Evolutionary conservation across 202 grass and related monocot genomes (phyloP).

Genomic region (Elaeis oleifera): DNA sequence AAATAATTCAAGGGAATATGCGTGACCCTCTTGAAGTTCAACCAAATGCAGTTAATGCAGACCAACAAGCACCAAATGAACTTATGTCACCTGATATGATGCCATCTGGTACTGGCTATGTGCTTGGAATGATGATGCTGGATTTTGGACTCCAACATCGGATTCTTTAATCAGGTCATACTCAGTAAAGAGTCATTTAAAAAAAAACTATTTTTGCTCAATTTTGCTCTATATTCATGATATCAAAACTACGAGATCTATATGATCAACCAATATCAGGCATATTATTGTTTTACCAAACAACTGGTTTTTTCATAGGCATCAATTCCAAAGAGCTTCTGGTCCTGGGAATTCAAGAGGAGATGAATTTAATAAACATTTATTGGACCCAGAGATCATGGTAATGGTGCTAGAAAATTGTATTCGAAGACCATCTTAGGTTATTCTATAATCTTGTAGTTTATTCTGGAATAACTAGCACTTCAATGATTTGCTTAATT

Average conservation of each 20-base stretch:
- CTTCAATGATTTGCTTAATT: conserved; percentile 5
- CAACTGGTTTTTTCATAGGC: conserved; percentile 28
- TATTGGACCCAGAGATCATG: conserved; percentile 74
- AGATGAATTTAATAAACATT: conserved; percentile 34
- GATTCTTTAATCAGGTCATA: conserved; percentile 66
- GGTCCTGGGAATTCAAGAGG: conserved; percentile 32
- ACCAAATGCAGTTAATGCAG: conserved; percentile 28
- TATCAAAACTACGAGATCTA: no score
- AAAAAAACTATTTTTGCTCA: no score
- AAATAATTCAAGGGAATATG: conserved; percentile 32
- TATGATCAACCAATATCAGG: no score
- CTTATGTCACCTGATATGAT: conserved; percentile 18
- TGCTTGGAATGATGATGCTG: conserved; percentile 43
- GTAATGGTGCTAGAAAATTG: conserved; percentile 26
- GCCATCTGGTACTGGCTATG: conserved; percentile 29
- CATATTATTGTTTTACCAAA: no score
- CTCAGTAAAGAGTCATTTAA: no score
- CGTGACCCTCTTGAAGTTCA: conserved; percentile 51
- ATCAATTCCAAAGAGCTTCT: conserved; percentile 39
- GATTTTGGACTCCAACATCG: conserved; percentile 29
- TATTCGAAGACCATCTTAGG: background rate
- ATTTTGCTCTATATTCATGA: no score
- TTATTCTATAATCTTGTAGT: no score
- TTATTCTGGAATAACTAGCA: no score
- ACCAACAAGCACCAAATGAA: conserved; percentile 35